Conservation (phyloP, 371 early-diverging fungal species). For the Mucor plumbeus region DNA sequence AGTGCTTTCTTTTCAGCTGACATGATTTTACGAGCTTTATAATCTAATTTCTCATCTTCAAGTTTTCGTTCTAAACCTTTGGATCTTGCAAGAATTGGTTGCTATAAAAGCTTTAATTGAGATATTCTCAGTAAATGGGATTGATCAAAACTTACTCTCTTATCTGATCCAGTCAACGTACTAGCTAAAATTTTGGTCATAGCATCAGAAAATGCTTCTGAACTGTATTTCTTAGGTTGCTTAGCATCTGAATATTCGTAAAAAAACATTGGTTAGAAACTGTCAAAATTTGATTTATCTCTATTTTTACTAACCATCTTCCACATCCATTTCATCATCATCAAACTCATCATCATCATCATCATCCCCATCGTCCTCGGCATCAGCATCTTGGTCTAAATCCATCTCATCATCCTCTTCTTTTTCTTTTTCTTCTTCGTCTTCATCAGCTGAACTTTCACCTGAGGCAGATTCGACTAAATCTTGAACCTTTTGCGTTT, state of each 20-base stretch:
- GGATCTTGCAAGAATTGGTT: conserved; percentile 78
- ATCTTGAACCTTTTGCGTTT: conserved; percentile 2
- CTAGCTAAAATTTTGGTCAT: conserved; percentile 75
- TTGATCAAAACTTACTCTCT: conserved; percentile 28
- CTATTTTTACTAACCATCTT: conserved; percentile 8
- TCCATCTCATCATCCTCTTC: conserved; percentile 13
- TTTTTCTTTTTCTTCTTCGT: neutral
- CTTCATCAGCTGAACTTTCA: conserved; percentile 9
- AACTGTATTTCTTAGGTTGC: conserved; percentile 51
- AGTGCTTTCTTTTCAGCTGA: conserved; percentile 68
- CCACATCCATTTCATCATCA: conserved; percentile 25
- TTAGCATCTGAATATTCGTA: conserved; percentile 15
- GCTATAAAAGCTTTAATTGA: conserved; percentile 31
- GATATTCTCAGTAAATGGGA: neutral
- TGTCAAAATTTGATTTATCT: neutral
- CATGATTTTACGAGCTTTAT: conserved; percentile 72
- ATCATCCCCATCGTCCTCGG: conserved; percentile 20
- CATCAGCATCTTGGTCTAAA: conserved; percentile 13
- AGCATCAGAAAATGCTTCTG: conserved; percentile 63
- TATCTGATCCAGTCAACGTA: conserved; percentile 54
- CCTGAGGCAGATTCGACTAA: conserved; percentile 5
- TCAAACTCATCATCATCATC: conserved; percentile 25
- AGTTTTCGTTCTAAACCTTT: conserved; percentile 73
- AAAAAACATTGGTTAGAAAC: too few species aligned
- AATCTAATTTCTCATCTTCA: conserved; percentile 81